These are phyloP conservation scores for Talaromyces islandicus DNA, from an alignment of 2,329 filamentous ascomycete species.

Conservation along the genomic window DNA sequence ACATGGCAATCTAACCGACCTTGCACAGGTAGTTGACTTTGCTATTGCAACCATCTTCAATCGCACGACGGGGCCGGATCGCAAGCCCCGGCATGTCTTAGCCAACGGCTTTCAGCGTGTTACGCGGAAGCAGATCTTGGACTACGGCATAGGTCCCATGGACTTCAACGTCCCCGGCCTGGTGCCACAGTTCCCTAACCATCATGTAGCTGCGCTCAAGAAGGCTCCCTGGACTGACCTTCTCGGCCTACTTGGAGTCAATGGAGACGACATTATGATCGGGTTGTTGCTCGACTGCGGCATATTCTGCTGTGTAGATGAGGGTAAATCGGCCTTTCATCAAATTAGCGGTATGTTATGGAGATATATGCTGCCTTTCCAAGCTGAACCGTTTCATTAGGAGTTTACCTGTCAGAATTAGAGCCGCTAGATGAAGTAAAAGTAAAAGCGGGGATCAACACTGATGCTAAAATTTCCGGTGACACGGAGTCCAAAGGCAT, in stretches of 20 bases:
- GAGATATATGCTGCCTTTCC: neutral
- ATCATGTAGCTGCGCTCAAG: conserved; percentile 64
- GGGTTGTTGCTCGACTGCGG: conserved; percentile 71
- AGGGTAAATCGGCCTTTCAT: conserved; percentile 60
- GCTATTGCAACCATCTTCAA: conserved; percentile 72
- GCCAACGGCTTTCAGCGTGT: conserved; percentile 72
- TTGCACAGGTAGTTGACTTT: conserved; percentile 61
- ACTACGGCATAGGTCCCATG: conserved; percentile 25
- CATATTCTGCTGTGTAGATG: conserved; percentile 61
- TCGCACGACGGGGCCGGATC: conserved; percentile 40
- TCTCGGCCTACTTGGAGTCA: conserved; percentile 65
- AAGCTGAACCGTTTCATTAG: conserved; percentile 14
- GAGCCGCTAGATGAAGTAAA: conserved; percentile 17
- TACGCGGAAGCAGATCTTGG: conserved; percentile 19
- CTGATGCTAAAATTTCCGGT: neutral
- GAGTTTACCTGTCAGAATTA: conserved; percentile 25
- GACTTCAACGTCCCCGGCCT: conserved; percentile 59
- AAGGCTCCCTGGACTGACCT: conserved; percentile 67
- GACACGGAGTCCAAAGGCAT: neutral
- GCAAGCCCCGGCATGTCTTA: conserved; percentile 66
- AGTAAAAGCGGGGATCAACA: neutral
- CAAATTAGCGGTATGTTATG: conserved; percentile 66
- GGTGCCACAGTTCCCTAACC: conserved; percentile 59
- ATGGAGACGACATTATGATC: conserved; percentile 71
- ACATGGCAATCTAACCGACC: neutral